phyloP scores from a whole-genome alignment of 2,329 filamentous ascomycete species.

The Cladosporium sp. region DNA sequence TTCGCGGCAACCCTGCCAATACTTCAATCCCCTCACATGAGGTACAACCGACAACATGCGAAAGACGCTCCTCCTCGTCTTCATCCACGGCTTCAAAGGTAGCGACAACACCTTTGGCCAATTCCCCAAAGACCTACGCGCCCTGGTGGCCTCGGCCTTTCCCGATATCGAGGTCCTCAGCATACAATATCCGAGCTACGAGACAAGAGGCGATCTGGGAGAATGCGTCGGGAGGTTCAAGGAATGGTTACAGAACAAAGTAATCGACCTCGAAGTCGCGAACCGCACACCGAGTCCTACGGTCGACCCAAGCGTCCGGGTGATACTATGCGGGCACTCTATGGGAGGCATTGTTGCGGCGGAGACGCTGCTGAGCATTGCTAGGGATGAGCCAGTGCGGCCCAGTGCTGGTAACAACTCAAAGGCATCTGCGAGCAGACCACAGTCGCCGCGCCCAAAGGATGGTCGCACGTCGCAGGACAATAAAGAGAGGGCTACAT shows the following conservation, averaged over 20 bases:
- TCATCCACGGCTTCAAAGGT: conserved; percentile 89
- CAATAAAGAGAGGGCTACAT: conserved; percentile 19
- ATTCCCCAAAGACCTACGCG: conserved; percentile 72
- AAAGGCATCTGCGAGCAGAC: conserved; percentile 14
- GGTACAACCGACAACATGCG: conserved; percentile 42
- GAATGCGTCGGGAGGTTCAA: conserved; percentile 72
- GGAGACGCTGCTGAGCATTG: conserved; percentile 76
- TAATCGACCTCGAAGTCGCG: conserved; percentile 90
- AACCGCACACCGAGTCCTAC: conserved; percentile 79
- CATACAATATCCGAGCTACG: conserved; percentile 76
- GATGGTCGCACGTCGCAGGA: neutral
- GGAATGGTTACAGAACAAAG: conserved; percentile 83
- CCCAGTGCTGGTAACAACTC: conserved; percentile 9
- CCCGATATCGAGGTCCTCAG: conserved; percentile 68
- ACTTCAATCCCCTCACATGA: neutral
- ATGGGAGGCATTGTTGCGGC: conserved; percentile 93
- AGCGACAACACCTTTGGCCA: conserved; percentile 74
- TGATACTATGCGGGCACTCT: conserved; percentile 80
- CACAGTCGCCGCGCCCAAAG: conserved; percentile 10
- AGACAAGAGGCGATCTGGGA: conserved; percentile 75
- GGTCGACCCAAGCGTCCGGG: conserved; percentile 79
- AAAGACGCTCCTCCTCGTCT: conserved; percentile 78
- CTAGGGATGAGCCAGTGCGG: conserved; percentile 60
- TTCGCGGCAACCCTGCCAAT: neutral
- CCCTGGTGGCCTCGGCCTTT: conserved; percentile 63